Base-by-base conservation (phyloP, 2,329 filamentous ascomycete species). In the Lasiodiplodia hormozganensis region DNA sequence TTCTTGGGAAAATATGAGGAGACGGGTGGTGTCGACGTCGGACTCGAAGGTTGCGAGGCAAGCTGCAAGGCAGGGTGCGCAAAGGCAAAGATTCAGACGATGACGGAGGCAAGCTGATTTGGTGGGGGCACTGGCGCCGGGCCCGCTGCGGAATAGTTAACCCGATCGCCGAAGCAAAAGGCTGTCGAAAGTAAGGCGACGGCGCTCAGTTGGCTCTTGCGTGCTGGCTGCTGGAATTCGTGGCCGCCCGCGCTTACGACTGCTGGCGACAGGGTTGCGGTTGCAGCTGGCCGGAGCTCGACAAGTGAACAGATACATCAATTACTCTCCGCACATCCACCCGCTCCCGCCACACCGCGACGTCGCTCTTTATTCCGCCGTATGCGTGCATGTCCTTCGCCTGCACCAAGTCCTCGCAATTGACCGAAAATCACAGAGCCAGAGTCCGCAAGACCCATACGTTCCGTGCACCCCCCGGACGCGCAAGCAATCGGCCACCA, bases 401-500 rank as follows among this genome's bases (percentile, higher is more conserved):
- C 23, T 12, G 56, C 38, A 21, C 68, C 23, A 11, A 18, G 18
- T 4, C 21, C 36, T 34, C 49, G 4, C 28, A 52, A 51, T 58
- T 43, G 38, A 38, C 65, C 34, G 16, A 28, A 68, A 36, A n/a
- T 54, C 8, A 11, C 14, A 52, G 31, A 25, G 23, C 12, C 60
- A 49, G 57, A 28, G 31, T 12, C 40, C 40, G 10, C 40, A n/a
- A 31, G 8, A 6, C 28, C 18, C 43, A 52, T 52, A 10, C 16
- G 10, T 40, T 25, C 31, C 58, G 18, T n/a, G 11, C 57, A 47
- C 16, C 49, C 66, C 25, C 38, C 49, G 38, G 34, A 62, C 64
- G 53, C 51, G 53, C 64, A 52, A 52, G 38, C 64, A 52, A 64
- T 62, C 60, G 43, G 43, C 53, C 66, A 92, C 76, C 60, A 99